phyloP scores from a whole-genome alignment of 768 basidiomycete species.

The Termitomyces sp. region DNA sequence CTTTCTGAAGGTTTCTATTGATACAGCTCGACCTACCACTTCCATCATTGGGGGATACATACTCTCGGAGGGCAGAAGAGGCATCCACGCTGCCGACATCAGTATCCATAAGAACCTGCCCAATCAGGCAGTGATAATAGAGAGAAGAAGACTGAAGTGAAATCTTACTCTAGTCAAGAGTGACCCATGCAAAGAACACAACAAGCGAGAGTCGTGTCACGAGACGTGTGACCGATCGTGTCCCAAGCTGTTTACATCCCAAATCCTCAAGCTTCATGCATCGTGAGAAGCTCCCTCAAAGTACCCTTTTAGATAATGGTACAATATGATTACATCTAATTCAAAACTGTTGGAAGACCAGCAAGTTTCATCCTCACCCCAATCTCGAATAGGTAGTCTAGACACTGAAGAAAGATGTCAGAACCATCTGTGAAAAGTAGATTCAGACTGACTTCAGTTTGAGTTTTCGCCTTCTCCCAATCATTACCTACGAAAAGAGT shows the following conservation, averaged over 20 bases:
- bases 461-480: constrained; percentile 89
- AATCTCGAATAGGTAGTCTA: constrained; percentile 89
- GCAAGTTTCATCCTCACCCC: constrained; percentile 77
- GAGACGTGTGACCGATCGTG: constrained; percentile 20
- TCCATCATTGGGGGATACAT: not conserved
- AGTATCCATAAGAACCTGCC: not conserved
- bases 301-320: not conserved
- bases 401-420: constrained; percentile 46
- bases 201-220: not conserved
- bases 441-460: constrained; percentile 57
- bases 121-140: not conserved
- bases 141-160: not conserved
- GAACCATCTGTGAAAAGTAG: not conserved
- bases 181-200: not conserved
- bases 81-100: not conserved
- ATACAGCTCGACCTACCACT: not conserved
- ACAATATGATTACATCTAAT: constrained; percentile 10
- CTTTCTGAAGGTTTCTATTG: not conserved
- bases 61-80: not conserved
- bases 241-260: not conserved
- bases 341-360: constrained; percentile 44
- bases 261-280: not conserved
- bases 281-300: not conserved
- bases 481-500: constrained; percentile 38
- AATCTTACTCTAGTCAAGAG: not conserved